A percentile compares a stretch with the other conserved stretches of the same genome.
These are phyloP conservation scores for Teratosphaeria gauchensis DNA, from an alignment of 2,329 filamentous ascomycete species.

Conservation along the genomic window DNA sequence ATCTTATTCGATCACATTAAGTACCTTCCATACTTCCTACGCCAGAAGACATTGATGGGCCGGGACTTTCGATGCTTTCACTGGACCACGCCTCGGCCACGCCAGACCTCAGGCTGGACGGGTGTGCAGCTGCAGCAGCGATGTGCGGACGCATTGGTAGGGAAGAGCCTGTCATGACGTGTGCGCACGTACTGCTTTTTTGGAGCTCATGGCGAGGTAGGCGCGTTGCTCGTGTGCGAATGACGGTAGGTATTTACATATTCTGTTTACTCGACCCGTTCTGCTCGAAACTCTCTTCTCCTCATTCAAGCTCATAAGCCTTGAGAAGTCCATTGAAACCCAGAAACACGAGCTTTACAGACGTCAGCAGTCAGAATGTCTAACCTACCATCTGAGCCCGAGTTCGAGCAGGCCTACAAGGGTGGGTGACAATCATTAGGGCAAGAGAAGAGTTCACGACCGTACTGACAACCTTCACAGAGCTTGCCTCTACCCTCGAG, in stretches of 20 bases:
- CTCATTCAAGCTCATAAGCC: neutral
- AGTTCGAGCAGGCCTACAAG: conserved; percentile 98
- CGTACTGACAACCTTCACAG: conserved; percentile 35
- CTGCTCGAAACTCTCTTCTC: neutral
- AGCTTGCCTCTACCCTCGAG: conserved; percentile 91
- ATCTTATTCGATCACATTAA: neutral
- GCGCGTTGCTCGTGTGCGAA: neutral
- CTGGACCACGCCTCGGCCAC: neutral
- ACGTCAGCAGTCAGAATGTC: conserved; percentile 34
- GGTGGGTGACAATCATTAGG: conserved; percentile 46
- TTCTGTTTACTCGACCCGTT: neutral
- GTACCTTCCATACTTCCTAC: neutral
- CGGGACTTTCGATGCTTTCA: neutral
- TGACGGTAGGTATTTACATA: neutral
- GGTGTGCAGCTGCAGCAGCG: neutral
- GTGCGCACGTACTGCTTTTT: neutral
- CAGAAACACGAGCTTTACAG: neutral
- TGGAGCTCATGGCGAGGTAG: neutral
- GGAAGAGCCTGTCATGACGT: neutral
- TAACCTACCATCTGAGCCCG: conserved; percentile 77
- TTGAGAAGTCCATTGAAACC: neutral
- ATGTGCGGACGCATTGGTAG: neutral
- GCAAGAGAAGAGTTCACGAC: neutral
- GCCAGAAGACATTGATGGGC: neutral
- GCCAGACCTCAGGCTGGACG: neutral